phyloP scores from a whole-genome alignment of 2,329 filamentous ascomycete species.

The Diaporthe ilicicola region DNA sequence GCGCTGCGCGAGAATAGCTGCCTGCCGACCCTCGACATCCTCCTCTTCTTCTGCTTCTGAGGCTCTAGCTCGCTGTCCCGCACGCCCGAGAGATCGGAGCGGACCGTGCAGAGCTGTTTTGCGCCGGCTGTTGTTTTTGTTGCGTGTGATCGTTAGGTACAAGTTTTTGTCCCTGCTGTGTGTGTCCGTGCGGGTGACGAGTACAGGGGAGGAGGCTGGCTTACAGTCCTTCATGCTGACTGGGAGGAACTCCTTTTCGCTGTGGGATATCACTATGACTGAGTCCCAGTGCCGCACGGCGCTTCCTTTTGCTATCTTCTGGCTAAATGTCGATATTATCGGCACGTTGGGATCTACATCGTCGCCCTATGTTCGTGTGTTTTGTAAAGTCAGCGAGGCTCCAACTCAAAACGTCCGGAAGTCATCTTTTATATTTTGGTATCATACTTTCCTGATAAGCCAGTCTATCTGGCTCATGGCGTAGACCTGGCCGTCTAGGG shows the following conservation, averaged over 20 bases:
- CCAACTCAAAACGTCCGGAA: too few relatives aligned
- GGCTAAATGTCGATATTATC: slow-evolving; percentile 45
- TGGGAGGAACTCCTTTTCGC: slow-evolving; percentile 47
- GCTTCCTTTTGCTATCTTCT: slow-evolving; percentile 45
- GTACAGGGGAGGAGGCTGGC: slow-evolving; percentile 9
- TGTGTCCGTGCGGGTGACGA: background rate
- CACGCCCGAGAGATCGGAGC: slow-evolving; percentile 51
- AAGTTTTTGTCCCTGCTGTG: background rate
- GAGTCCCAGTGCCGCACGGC: slow-evolving; percentile 48
- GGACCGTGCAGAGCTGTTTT: slow-evolving; percentile 49
- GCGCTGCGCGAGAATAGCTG: slow-evolving; percentile 45
- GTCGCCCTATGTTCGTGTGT: slow-evolving; percentile 46
- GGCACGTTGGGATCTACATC: slow-evolving; percentile 46
- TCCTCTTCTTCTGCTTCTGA: slow-evolving; percentile 45
- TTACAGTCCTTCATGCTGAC: slow-evolving; percentile 48
- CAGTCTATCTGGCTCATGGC: slow-evolving; percentile 53
- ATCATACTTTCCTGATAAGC: slow-evolving; percentile 49
- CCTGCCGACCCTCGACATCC: too few relatives aligned
- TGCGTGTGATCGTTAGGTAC: background rate
- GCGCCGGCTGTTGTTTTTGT: slow-evolving; percentile 43
- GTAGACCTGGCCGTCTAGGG: slow-evolving; percentile 46
- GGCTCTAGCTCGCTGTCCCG: slow-evolving; percentile 47
- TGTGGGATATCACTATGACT: slow-evolving; percentile 50
- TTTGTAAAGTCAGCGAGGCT: background rate
- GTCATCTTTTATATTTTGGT: too few relatives aligned